Evolutionary conservation across 1,284 basidiomycete species (phyloP), one percentile per base, ranked within the genome.

Genomic region (Austropuccinia psidii): DNA sequence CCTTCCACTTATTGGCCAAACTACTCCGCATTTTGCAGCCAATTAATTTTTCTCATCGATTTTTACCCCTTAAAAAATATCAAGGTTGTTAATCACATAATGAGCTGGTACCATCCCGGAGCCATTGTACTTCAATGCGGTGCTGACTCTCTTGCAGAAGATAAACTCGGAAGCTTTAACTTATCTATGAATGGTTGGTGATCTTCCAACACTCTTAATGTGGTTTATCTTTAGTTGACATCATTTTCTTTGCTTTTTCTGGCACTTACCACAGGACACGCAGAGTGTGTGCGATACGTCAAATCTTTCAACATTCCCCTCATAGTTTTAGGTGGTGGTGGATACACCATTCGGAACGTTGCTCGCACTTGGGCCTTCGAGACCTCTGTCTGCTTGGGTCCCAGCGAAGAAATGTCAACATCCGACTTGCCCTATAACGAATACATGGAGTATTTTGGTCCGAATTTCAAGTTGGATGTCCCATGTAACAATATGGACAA

Each of bases 141-240:
- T 55, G 92, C 93, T 11, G 95, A 98, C 80, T 96, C 93, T 13
- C 84, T 98, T 41, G 88, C 94, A 0, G 94, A 93, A 8, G 95
- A 98, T 83, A 95, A 96, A 82, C 84, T 98, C 2, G 95, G 96
- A 8, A 92, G 91, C 77, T 95, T 98, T 85, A 98, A 98, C 81
- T 82, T 98, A 41, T 91, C 90, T 0, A 93, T 98, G 89, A 85
- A 92, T 50, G 94, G 93, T 83, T 67, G 74, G 81, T 77, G 5
- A 11, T 31, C 11, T 37, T 11, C 6, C 21, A 33, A 5, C 41
- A 2, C n/a, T 21, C 4, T 35, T 49, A 21, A n/a, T 45, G 27
- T 45, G 19, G 33, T 39, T 41, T 24, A 41, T 55, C 35, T 43
- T 47, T 37, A 27, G 19, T 27, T 45, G 9, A 4, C 15, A 19